phyloP scores from a whole-genome alignment of 805 yeast species.

The Cyberlindnera maclurae region DNA sequence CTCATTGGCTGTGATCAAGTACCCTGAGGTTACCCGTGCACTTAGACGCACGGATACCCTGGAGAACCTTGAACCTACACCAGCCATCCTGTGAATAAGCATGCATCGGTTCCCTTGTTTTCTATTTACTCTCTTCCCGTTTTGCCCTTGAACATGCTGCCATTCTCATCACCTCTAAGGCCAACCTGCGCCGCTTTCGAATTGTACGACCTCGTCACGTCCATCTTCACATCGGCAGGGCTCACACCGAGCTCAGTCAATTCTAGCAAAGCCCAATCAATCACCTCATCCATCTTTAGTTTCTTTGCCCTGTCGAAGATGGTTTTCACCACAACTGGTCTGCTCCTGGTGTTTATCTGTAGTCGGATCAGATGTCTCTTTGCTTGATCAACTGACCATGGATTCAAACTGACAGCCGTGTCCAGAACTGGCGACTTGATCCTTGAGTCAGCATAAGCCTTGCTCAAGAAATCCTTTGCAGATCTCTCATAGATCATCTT shows the following conservation, averaged over 20 bases:
- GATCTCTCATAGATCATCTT: conserved; percentile 12
- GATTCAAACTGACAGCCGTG: conserved; percentile 11
- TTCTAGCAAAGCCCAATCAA: conserved; percentile 16
- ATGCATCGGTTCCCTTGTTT: not conserved
- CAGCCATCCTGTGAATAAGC: not conserved
- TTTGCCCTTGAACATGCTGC: conserved; percentile 3
- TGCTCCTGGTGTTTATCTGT: conserved; percentile 8
- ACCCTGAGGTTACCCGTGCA: not conserved
- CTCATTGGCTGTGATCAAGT: not conserved
- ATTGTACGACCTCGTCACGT: conserved; percentile 7
- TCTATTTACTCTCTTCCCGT: not conserved
- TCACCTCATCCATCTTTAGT: conserved; percentile 1
- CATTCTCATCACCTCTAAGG: conserved; percentile 7
- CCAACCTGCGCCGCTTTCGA: conserved; percentile 7
- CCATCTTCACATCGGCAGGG: conserved; percentile 12
- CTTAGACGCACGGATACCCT: not conserved
- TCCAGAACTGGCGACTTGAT: conserved; percentile 1
- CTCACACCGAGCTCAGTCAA: conserved; percentile 14
- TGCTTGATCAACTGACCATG: conserved; percentile 8
- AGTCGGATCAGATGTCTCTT: conserved; percentile 7
- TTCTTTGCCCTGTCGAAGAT: conserved; percentile 15
- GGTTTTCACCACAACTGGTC: conserved; percentile 13
- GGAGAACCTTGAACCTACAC: not conserved
- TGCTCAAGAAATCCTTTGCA: conserved; percentile 7
- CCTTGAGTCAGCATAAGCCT: conserved; percentile 6